A percentile compares a stretch with the other conserved stretches of the same genome.
These are phyloP conservation scores for Ceratobasidium sp. DNA, from an alignment of 1,284 basidiomycete species.

Conservation along the genomic window DNA sequence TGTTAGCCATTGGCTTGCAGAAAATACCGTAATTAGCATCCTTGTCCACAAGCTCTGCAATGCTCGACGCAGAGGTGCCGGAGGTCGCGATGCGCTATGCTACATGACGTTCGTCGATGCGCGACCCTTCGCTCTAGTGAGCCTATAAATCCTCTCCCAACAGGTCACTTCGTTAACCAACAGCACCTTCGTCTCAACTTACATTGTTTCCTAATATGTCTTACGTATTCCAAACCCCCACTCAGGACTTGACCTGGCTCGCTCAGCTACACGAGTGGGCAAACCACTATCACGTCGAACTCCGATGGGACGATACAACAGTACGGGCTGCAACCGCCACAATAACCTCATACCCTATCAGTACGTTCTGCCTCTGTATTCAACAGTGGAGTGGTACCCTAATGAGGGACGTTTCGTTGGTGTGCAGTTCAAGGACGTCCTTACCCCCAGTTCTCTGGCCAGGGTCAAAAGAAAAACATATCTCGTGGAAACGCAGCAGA, in stretches of 20 bases:
- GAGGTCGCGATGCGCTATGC: no score
- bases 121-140: no score
- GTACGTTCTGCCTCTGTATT: not conserved
- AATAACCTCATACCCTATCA: not conserved
- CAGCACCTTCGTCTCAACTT: not conserved
- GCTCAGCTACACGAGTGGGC: slow-evolving; percentile 18
- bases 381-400: no score
- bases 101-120: no score
- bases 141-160: not conserved
- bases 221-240: not conserved
- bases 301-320: not conserved
- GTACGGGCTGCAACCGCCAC: not conserved
- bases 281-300: not conserved
- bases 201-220: not conserved
- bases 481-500: not conserved
- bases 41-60: not conserved
- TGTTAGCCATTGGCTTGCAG: not conserved
- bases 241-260: not conserved
- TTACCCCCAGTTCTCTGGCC: not conserved
- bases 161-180: not conserved
- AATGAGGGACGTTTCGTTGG: not conserved
- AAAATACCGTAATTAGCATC: not conserved
- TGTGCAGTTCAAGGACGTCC: slow-evolving; percentile 7
- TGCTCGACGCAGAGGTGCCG: no score
- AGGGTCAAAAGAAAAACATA: not conserved